phyloP scores from a whole-genome alignment of 2,329 filamentous ascomycete genomes.

The Penicillium brasilianum region DNA sequence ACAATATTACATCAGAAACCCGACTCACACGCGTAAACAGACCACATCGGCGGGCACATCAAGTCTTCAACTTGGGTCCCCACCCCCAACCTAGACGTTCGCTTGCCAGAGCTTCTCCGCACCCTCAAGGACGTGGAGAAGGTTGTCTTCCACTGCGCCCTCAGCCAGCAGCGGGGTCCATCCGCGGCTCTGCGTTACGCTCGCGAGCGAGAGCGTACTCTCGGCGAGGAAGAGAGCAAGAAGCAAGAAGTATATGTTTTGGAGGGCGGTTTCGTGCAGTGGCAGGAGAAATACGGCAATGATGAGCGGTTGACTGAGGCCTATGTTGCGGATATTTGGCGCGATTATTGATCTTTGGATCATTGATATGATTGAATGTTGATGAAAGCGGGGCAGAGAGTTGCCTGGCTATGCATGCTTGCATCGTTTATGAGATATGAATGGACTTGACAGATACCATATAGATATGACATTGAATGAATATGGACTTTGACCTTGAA shows the following conservation, averaged over 20 bases:
- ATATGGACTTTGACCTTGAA: no score
- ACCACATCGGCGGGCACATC: slow-evolving; percentile 92
- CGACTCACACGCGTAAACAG: slow-evolving; percentile 49
- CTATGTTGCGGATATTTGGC: slow-evolving; percentile 85
- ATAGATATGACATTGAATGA: neutral
- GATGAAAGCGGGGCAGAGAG: slow-evolving; percentile 7
- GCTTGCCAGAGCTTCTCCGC: slow-evolving; percentile 80
- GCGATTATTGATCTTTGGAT: slow-evolving; percentile 48
- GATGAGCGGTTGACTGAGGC: slow-evolving; percentile 82
- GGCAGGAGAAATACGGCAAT: slow-evolving; percentile 80
- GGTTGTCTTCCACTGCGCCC: slow-evolving; percentile 92
- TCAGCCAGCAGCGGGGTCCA: slow-evolving; percentile 90
- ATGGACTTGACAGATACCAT: slow-evolving; percentile 23
- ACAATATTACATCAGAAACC: neutral
- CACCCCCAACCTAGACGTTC: slow-evolving; percentile 71
- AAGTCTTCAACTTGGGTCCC: slow-evolving; percentile 76
- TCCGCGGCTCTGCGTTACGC: slow-evolving; percentile 78
- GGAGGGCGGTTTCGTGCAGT: slow-evolving; percentile 81
- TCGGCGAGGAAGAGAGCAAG: slow-evolving; percentile 47
- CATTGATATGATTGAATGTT: neutral
- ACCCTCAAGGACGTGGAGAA: slow-evolving; percentile 75
- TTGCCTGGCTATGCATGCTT: neutral
- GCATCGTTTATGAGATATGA: slow-evolving; percentile 23
- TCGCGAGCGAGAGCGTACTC: slow-evolving; percentile 64
- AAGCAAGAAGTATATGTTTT: slow-evolving; percentile 79